Conservation (phyloP, 192 early-diverging fungal genomes). For the Umbelopsis sp. region DNA sequence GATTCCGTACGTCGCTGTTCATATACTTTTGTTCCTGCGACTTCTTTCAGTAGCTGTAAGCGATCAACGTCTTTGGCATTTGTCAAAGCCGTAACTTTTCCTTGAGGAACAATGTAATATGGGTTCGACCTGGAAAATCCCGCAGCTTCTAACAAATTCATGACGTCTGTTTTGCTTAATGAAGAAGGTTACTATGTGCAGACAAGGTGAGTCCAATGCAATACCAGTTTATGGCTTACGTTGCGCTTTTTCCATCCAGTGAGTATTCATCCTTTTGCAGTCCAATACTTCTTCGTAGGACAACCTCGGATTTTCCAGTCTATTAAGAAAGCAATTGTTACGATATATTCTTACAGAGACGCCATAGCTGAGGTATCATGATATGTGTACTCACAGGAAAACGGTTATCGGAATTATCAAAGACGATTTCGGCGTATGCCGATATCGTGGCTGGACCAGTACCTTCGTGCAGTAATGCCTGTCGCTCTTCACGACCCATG, state of each 20-base stretch:
- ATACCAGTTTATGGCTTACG: slow-evolving; percentile 46
- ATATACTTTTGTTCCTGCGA: slow-evolving; percentile 97
- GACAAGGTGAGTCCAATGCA: no score
- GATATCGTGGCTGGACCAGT: slow-evolving; percentile 90
- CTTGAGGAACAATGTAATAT: slow-evolving; percentile 99
- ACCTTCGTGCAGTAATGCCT: slow-evolving; percentile 93
- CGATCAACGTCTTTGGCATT: slow-evolving; percentile 93
- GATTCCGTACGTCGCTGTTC: slow-evolving; percentile 89
- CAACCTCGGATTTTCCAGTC: slow-evolving; percentile 90
- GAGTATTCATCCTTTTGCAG: slow-evolving; percentile 98
- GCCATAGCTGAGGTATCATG: background rate
- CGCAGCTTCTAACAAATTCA: slow-evolving; percentile 92
- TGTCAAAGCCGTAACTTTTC: slow-evolving; percentile 89
- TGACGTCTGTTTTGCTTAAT: slow-evolving; percentile 84
- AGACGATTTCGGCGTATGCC: slow-evolving; percentile 94
- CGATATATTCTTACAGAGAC: background rate
- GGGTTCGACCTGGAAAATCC: slow-evolving; percentile 97
- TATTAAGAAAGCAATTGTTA: slow-evolving; percentile 21
- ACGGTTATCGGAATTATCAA: slow-evolving; percentile 95
- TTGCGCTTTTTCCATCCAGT: slow-evolving; percentile 90
- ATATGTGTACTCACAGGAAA: slow-evolving; percentile 72
- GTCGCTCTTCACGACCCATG: slow-evolving; percentile 91
- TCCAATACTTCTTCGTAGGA: slow-evolving; percentile 92
- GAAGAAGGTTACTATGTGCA: background rate
- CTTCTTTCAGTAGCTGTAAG: slow-evolving; percentile 90